Conservation (phyloP, 2,329 filamentous ascomycete genomes). For the Xylariaceae sp. region DNA sequence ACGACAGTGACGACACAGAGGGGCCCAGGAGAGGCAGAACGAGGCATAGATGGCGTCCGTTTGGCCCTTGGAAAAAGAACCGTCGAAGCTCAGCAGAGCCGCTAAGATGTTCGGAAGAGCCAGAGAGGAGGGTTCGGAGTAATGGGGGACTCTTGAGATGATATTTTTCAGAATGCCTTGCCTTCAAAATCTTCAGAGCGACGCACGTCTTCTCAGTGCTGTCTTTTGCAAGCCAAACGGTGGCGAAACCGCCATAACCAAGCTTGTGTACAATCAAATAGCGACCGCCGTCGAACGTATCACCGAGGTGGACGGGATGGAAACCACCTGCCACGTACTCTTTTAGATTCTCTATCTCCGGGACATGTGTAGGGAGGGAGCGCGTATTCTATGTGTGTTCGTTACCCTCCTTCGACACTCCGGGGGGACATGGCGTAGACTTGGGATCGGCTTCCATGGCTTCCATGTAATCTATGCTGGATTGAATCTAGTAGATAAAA, state of each 20-base stretch:
- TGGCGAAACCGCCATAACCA: slow-evolving; percentile 2
- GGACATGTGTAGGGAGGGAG: no score
- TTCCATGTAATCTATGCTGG: no score
- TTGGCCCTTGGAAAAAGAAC: slow-evolving; percentile 1
- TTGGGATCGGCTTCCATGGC: no score
- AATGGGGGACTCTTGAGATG: not conserved
- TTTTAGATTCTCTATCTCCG: not conserved
- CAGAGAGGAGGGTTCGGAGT: not conserved
- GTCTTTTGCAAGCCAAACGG: slow-evolving; percentile 1
- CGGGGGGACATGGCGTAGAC: no score
- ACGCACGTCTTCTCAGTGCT: not conserved
- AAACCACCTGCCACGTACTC: slow-evolving; percentile 1
- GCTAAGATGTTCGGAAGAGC: no score
- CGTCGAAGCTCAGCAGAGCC: no score
- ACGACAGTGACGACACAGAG: no score
- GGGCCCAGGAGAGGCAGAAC: not conserved
- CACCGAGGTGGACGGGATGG: slow-evolving; percentile 3
- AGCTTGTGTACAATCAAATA: slow-evolving; percentile 2
- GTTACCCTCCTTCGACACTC: no score
- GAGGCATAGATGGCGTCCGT: slow-evolving; percentile 2
- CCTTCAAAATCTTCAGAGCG: not conserved
- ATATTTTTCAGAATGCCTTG: not conserved
- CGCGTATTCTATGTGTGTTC: no score
- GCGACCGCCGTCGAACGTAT: slow-evolving; percentile 1
- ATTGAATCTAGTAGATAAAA: no score